Conservation (phyloP, 768 basidiomycete species). For the Mycena sanguinolenta region DNA sequence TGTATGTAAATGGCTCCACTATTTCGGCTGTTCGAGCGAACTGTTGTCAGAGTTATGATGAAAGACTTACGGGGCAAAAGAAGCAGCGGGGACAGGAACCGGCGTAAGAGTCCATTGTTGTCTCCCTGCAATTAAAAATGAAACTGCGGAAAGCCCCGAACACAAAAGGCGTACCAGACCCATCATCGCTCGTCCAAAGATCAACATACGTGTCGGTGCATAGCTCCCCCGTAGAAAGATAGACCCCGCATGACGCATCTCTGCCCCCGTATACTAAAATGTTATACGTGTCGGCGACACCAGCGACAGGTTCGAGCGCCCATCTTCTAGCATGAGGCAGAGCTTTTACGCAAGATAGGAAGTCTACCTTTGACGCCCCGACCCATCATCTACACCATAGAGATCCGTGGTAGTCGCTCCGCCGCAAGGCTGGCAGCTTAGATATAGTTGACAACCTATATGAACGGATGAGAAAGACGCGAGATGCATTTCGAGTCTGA, state of each 20-base stretch:
- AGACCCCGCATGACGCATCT: slow-evolving; percentile 30
- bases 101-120: slow-evolving; percentile 33
- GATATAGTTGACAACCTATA: slow-evolving; percentile 31
- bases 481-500: background rate
- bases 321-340: slow-evolving; percentile 8
- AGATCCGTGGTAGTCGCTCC: slow-evolving; percentile 26
- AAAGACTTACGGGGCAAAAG: slow-evolving; percentile 28
- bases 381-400: slow-evolving; percentile 23
- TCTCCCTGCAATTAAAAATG: slow-evolving; percentile 8
- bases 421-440: slow-evolving; percentile 22
- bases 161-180: slow-evolving; percentile 18
- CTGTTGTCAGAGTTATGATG: background rate
- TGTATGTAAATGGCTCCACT: slow-evolving; percentile 30
- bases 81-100: slow-evolving; percentile 7
- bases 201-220: slow-evolving; percentile 33
- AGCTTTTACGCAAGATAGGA: background rate
- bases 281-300: slow-evolving; percentile 30
- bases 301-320: slow-evolving; percentile 27
- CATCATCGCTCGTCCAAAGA: slow-evolving; percentile 32
- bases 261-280: slow-evolving; percentile 27
- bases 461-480: background rate
- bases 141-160: background rate
- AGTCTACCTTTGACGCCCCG: slow-evolving; percentile 30
- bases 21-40: background rate
- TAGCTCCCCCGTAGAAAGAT: slow-evolving; percentile 23